Evolutionary conservation across 2,329 filamentous ascomycete species (phyloP).

Genomic region (Fusarium nisikadoi): DNA sequence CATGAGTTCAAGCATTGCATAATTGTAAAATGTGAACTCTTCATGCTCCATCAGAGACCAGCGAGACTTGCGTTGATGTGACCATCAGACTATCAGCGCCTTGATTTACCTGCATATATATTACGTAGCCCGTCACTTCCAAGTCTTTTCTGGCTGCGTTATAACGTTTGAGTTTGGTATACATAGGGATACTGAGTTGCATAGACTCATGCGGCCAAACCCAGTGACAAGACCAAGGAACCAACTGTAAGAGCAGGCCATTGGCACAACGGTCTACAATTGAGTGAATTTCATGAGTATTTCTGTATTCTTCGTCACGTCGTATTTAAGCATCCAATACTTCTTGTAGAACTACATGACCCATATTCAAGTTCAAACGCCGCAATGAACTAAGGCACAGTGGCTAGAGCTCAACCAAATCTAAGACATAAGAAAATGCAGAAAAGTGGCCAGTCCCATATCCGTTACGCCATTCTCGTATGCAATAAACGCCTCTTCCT

Average conservation of each 20-base stretch:
- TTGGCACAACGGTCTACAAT: not conserved
- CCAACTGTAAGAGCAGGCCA: not conserved
- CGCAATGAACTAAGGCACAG: conserved; percentile 30
- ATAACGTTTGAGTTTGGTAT: not conserved
- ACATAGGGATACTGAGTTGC: not conserved
- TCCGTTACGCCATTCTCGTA: conserved; percentile 35
- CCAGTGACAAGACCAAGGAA: not conserved
- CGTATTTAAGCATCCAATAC: not conserved
- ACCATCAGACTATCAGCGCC: not conserved
- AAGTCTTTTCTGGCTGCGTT: not conserved
- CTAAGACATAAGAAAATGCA: conserved; percentile 35
- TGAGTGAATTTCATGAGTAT: not conserved
- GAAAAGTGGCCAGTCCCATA: conserved; percentile 12
- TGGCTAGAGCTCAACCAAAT: conserved; percentile 23
- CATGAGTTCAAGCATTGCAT: not conserved
- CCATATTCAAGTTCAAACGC: conserved; percentile 14
- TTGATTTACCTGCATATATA: not conserved
- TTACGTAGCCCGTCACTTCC: not conserved
- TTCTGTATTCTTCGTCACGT: not conserved
- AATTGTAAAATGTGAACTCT: not conserved
- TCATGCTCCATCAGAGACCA: not conserved
- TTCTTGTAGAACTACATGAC: not conserved
- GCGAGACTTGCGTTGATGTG: not conserved
- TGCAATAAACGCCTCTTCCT: conserved; percentile 32
- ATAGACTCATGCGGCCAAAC: not conserved